Conservation (phyloP, 495 filamentous ascomycete genomes). For the Penicillium canescens region DNA sequence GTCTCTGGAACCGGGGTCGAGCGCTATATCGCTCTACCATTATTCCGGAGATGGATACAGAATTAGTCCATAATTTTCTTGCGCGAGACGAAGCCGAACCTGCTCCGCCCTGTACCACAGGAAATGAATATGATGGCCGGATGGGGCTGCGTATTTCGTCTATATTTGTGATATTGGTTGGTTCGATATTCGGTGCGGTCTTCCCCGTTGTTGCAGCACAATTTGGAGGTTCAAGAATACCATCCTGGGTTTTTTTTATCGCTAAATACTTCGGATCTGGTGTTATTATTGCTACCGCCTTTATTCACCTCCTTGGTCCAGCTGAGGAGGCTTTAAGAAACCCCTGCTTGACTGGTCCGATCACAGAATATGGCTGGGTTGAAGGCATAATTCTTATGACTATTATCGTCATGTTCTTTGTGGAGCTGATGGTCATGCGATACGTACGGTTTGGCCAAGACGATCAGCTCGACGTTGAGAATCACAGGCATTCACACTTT, state of each 20-base stretch:
- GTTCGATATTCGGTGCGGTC: no score
- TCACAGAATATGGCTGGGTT: conserved; percentile 80
- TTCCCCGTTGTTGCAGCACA: no score
- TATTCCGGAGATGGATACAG: no score
- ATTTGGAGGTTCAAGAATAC: no score
- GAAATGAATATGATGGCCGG: no score
- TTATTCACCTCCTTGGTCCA: conserved; percentile 83
- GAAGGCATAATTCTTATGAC: conserved; percentile 84
- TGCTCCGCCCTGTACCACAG: no score
- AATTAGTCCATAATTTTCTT: no score
- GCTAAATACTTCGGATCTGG: conserved; percentile 81
- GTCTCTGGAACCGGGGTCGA: no score
- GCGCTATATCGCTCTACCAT: no score
- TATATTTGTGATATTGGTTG: no score
- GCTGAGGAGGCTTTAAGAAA: conserved; percentile 75
- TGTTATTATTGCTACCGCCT: conserved; percentile 79
- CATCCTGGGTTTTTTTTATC: conserved; percentile 67
- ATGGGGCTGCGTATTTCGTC: no score
- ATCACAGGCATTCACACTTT: conserved; percentile 20
- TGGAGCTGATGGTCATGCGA: conserved; percentile 79
- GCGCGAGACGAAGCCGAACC: no score
- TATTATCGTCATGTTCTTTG: conserved; percentile 79
- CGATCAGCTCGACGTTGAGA: conserved; percentile 45
- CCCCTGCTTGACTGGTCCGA: conserved; percentile 72
- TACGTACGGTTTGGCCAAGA: conserved; percentile 68